Evolutionary conservation across 2,329 filamentous ascomycete genomes (phyloP).

Genomic region (Sporothrix inflata): DNA sequence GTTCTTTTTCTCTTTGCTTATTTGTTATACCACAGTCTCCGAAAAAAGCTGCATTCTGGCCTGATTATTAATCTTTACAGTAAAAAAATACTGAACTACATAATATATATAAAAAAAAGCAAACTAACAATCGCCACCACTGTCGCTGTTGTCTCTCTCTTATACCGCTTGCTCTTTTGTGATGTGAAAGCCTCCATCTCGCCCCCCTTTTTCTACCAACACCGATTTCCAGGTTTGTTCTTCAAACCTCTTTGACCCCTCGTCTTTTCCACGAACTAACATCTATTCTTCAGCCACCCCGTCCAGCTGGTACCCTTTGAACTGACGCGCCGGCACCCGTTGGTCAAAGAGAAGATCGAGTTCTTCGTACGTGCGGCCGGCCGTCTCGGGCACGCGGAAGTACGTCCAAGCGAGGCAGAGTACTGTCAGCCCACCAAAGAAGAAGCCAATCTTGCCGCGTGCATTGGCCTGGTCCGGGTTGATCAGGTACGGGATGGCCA

Average conservation of each 20-base stretch:
- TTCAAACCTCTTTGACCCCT: background rate
- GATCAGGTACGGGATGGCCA: conserved; percentile 51
- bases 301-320: conserved; percentile 32
- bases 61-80: background rate
- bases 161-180: background rate
- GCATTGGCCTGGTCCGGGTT: conserved; percentile 49
- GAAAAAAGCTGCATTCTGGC: background rate
- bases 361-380: conserved; percentile 57
- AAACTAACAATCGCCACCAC: conserved; percentile 7
- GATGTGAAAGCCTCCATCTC: background rate
- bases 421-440: conserved; percentile 52
- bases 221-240: background rate
- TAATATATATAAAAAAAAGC: background rate
- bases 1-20: background rate
- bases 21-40: background rate
- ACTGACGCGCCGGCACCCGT: conserved; percentile 45
- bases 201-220: background rate
- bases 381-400: conserved; percentile 59
- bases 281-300: background rate
- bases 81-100: background rate
- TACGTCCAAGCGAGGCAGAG: conserved; percentile 55
- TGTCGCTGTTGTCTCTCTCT: background rate
- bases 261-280: background rate
- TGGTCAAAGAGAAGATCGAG: conserved; percentile 59
- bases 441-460: conserved; percentile 51